phyloP scores from a whole-genome alignment of 192 early-diverging fungal genomes.

The Rhizophagus clarus region DNA sequence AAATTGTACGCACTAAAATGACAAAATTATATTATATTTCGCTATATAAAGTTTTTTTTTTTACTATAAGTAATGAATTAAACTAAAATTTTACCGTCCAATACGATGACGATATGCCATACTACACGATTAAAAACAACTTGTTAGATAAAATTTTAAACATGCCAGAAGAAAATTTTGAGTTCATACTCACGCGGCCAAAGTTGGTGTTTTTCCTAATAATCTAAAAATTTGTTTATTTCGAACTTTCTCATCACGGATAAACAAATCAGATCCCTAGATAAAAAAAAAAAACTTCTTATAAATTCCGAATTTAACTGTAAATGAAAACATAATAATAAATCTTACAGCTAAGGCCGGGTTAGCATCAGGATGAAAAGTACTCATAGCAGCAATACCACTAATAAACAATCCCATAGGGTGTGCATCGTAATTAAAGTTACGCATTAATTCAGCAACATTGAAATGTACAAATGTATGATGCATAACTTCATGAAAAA shows the following conservation, averaged over 20 bases:
- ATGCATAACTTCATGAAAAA: slow-evolving; percentile 58
- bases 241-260: slow-evolving; percentile 33
- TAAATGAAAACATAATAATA: not conserved
- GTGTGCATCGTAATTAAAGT: slow-evolving; percentile 69
- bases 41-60: not conserved
- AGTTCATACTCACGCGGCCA: slow-evolving; percentile 48
- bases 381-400: slow-evolving; percentile 61
- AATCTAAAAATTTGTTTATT: slow-evolving; percentile 63
- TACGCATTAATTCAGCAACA: slow-evolving; percentile 53
- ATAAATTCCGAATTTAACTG: not conserved
- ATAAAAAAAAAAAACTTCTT: not conserved
- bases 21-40: not conserved
- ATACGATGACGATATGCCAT: slow-evolving; percentile 63
- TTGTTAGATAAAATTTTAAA: not conserved
- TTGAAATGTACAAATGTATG: slow-evolving; percentile 61
- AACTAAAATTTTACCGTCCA: slow-evolving; percentile 38
- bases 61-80: not conserved
- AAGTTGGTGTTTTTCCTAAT: slow-evolving; percentile 64
- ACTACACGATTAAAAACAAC: not conserved
- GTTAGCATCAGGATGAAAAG: slow-evolving; percentile 72
- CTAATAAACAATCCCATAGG: slow-evolving; percentile 68
- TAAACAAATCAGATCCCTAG: slow-evolving; percentile 49
- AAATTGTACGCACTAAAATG: slow-evolving; percentile 30
- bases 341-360: slow-evolving; percentile 49
- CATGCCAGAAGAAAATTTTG: not conserved